phyloP scores from a whole-genome alignment of 2,329 filamentous ascomycete species.

The Pseudogymnoascus sp. region DNA sequence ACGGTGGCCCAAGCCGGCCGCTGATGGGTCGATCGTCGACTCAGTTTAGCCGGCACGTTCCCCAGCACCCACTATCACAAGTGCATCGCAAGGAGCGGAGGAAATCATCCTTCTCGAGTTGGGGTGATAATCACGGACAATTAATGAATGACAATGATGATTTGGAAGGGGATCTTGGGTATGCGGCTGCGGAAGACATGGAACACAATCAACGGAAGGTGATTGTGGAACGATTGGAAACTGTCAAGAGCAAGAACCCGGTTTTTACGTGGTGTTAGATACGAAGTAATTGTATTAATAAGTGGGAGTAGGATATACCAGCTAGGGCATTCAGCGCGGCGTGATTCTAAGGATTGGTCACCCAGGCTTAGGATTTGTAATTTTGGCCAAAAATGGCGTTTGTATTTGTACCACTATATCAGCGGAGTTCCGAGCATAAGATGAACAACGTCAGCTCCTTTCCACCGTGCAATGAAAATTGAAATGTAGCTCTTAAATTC shows the following conservation, averaged over 20 bases:
- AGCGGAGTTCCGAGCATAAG: conserved; percentile 3
- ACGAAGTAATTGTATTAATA: conserved; percentile 5
- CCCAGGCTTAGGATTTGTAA: conserved; percentile 5
- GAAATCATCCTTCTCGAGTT: conserved; percentile 34
- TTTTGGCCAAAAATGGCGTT: conserved; percentile 10
- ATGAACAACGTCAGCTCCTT: not conserved
- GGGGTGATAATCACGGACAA: conserved; percentile 16
- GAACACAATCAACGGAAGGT: conserved; percentile 88
- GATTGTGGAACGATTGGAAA: conserved; percentile 91
- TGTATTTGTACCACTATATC: conserved; percentile 8
- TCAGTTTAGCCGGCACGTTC: conserved; percentile 30
- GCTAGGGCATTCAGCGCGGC: conserved; percentile 4
- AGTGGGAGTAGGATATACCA: conserved; percentile 9
- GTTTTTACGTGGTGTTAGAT: conserved; percentile 93
- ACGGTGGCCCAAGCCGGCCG: conserved; percentile 18
- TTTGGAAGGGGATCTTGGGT: conserved; percentile 85
- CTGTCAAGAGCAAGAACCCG: conserved; percentile 89
- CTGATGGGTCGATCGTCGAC: conserved; percentile 20
- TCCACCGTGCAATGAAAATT: not conserved
- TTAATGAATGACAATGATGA: conserved; percentile 61
- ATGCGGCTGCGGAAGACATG: conserved; percentile 87
- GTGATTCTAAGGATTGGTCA: conserved; percentile 8
- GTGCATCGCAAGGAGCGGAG: conserved; percentile 18
- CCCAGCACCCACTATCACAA: conserved; percentile 21
- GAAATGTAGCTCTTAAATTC: not conserved